phyloP scores from a whole-genome alignment of 2,329 filamentous ascomycete species.

The Fusarium subtropicale region DNA sequence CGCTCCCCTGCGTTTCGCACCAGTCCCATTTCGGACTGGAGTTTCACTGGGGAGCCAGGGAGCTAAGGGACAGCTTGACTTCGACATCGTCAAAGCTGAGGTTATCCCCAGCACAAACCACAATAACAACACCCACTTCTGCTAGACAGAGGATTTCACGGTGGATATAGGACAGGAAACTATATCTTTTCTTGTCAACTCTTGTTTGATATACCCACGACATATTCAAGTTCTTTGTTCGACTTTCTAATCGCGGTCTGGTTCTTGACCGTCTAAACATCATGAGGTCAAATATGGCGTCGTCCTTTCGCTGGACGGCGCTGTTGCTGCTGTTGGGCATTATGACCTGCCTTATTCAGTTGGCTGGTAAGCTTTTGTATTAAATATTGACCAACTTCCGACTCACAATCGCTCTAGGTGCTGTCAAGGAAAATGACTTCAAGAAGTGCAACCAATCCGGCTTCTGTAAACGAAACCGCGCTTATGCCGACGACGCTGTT shows the following conservation, averaged over 20 bases:
- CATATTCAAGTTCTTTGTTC: constrained; percentile 12
- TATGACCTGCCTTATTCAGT: constrained; percentile 70
- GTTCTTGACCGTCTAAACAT: constrained; percentile 41
- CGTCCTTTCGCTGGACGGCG: constrained; percentile 73
- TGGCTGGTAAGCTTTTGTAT: constrained; percentile 66
- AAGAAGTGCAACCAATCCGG: constrained; percentile 96
- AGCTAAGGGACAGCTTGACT: constrained; percentile 49
- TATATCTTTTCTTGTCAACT: constrained; percentile 6
- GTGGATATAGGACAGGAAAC: constrained; percentile 17
- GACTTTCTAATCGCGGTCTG: constrained; percentile 13
- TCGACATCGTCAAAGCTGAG: constrained; percentile 44
- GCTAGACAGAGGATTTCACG: constrained; percentile 12
- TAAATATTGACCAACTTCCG: not conserved
- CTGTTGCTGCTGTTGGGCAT: constrained; percentile 69
- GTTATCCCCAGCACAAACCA: constrained; percentile 35
- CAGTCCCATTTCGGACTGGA: constrained; percentile 44
- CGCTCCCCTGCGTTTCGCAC: constrained; percentile 42
- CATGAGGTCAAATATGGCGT: constrained; percentile 64
- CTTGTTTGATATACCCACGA: constrained; percentile 6
- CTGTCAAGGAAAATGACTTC: constrained; percentile 96
- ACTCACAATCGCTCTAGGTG: constrained; percentile 62
- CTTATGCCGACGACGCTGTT: constrained; percentile 82
- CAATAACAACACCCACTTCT: constrained; percentile 13
- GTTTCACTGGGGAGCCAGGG: constrained; percentile 25
- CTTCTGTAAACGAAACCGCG: constrained; percentile 96